These are phyloP conservation scores for Yarrowia yakushimensis DNA, from an alignment of 805 yeast species.

Conservation along the genomic window DNA sequence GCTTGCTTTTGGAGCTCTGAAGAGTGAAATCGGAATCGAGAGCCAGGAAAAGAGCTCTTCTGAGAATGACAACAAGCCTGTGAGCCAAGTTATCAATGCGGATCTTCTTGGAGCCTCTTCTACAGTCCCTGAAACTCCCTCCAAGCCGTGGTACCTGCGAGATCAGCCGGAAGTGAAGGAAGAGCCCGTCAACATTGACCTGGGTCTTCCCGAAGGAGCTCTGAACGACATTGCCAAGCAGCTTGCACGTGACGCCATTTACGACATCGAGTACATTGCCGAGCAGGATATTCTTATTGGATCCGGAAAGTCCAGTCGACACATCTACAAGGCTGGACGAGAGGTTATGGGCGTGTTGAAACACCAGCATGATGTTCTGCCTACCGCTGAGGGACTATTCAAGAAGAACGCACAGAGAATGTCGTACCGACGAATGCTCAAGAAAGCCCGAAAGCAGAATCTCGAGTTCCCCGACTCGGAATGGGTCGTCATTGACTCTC, in stretches of 20 bases:
- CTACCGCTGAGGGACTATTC: slow-evolving; percentile 68
- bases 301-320: slow-evolving; percentile 74
- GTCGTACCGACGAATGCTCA: slow-evolving; percentile 50
- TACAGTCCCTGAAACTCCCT: not conserved
- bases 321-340: slow-evolving; percentile 64
- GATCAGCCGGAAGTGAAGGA: slow-evolving; percentile 36
- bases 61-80: not conserved
- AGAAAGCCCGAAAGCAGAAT: slow-evolving; percentile 49
- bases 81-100: not conserved
- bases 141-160: slow-evolving; percentile 31
- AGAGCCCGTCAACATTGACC: slow-evolving; percentile 41
- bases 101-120: not conserved
- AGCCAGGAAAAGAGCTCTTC: not conserved
- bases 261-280: slow-evolving; percentile 42
- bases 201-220: slow-evolving; percentile 60
- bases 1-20: not conserved
- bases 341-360: slow-evolving; percentile 60
- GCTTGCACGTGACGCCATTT: slow-evolving; percentile 51
- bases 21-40: not conserved
- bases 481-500: slow-evolving; percentile 80
- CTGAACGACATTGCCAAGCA: slow-evolving; percentile 58
- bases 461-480: slow-evolving; percentile 44
- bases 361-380: slow-evolving; percentile 44
- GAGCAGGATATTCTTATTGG: slow-evolving; percentile 55
- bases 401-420: slow-evolving; percentile 54